Evolutionary conservation across 2,329 filamentous ascomycete species (phyloP).

Genomic region (Exophiala sp.): DNA sequence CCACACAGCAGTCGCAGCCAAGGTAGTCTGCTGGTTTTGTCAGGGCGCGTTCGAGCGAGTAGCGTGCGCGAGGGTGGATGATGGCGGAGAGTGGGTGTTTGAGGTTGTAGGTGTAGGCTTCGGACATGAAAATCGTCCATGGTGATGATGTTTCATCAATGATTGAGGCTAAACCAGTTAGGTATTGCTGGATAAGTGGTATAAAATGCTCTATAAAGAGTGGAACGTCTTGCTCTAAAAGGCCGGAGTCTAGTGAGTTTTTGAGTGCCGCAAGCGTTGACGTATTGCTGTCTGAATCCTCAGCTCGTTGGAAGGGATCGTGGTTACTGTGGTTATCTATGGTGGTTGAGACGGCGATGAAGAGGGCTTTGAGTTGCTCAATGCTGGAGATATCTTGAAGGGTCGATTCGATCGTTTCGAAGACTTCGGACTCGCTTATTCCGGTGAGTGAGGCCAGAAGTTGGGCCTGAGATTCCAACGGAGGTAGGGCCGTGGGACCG

Average conservation of each 20-base stretch:
- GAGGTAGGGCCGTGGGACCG: background rate
- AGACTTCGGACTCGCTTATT: slow-evolving; percentile 6
- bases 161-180: too few species aligned
- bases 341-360: background rate
- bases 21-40: slow-evolving; percentile 60
- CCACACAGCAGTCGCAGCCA: slow-evolving; percentile 50
- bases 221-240: too few species aligned
- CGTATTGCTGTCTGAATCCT: background rate
- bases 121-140: slow-evolving; percentile 51
- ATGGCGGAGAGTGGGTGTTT: slow-evolving; percentile 55
- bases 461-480: slow-evolving; percentile 7
- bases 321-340: background rate
- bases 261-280: too few species aligned
- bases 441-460: slow-evolving; percentile 13
- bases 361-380: background rate
- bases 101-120: slow-evolving; percentile 58
- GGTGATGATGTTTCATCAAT: slow-evolving; percentile 31
- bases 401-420: slow-evolving; percentile 5
- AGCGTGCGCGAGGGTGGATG: slow-evolving; percentile 57
- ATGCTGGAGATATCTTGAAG: background rate
- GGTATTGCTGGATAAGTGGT: too few species aligned
- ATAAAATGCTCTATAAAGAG: too few species aligned
- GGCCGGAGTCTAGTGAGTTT: background rate
- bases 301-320: background rate
- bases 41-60: slow-evolving; percentile 58